Base-by-base conservation (phyloP, 306 rosid genomes). In the Spatholobus suberectus region DNA sequence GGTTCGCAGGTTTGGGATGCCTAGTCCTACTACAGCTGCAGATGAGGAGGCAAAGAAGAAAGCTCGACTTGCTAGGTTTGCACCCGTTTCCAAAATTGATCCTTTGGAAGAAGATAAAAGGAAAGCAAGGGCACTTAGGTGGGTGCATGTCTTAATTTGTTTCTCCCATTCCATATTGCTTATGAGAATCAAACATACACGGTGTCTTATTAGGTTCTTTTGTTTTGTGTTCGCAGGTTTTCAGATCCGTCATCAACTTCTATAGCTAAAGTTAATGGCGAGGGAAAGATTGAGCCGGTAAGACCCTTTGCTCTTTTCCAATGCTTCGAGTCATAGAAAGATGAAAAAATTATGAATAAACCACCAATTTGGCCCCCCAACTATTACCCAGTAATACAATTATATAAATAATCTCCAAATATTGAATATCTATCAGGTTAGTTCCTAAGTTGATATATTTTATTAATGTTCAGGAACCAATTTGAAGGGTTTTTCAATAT, bases 121-220 rank as follows among this genome's bases (percentile, higher is more conserved):
- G 92, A 96, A 90, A 86, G 94, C 91, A 47, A 92, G 99, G 72
- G 94, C 95, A 44, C 76, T 86, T 47, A 95, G 98, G 98, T 94
- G 84, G 91, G 96, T 91, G 17, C 20, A n/a, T 49, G 27, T 51
- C 9, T 17, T 44, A 17, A 10, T 41, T 29, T 70, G 8, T 61
- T 73, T 61, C n/a, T 11, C 5, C 54, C 5, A 20, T 62, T 49
- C 26, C 14, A 24, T 76, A 27, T 54, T 2, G 9, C 9, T 20
- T 57, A 21, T 12, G 3, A 6, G 40, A 67, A 32, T 78, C 38
- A 29, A 43, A 61, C 17, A 8, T 84, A 38, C 8, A 0, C 58
- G 8, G 68, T 55, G 55, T 67, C 68, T 80, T 13, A 51, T 51
- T 23, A 11, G n/a, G 18, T 77, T 4, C 59, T 62, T 75, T 73